Percentiles rank a stretch among this genome's conserved stretches.
Conservation (phyloP, 148 eudicot species). For the Arbutus unedo region DNA sequence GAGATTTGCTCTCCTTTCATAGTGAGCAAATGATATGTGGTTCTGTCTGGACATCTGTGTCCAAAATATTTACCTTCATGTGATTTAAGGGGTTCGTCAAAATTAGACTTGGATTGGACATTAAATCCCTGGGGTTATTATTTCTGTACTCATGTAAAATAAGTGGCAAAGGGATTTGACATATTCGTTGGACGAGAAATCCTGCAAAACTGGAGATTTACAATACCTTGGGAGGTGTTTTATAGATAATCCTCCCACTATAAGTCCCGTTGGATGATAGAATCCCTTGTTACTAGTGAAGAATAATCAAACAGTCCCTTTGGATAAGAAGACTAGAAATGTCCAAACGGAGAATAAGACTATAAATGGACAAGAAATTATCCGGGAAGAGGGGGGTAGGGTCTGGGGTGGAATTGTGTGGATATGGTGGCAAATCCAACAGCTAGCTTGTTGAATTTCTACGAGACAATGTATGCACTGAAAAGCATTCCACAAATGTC, state of each 20-base stretch:
- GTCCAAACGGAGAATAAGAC: too few species aligned
- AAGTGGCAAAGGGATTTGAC: too few species aligned
- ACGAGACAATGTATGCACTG: not conserved
- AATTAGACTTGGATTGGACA: not conserved
- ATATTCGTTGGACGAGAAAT: not conserved
- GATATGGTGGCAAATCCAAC: constrained; percentile 5
- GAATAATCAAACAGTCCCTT: too few species aligned
- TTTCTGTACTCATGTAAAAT: too few species aligned
- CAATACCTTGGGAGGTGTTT: not conserved
- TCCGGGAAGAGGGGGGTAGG: not conserved
- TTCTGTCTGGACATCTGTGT: too few species aligned
- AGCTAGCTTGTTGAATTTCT: not conserved
- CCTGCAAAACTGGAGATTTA: not conserved
- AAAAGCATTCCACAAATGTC: too few species aligned
- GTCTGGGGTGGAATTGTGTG: not conserved
- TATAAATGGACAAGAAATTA: not conserved
- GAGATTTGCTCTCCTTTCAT: not conserved
- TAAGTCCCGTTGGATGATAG: too few species aligned
- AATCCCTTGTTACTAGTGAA: too few species aligned
- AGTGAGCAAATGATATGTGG: not conserved
- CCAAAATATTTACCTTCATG: too few species aligned
- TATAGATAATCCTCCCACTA: too few species aligned
- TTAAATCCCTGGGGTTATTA: too few species aligned
- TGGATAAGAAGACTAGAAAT: too few species aligned
- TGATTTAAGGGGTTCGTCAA: not conserved